These are phyloP conservation scores for Talaromyces stipitatus DNA, from an alignment of 495 filamentous ascomycete species.

Conservation along the genomic window DNA sequence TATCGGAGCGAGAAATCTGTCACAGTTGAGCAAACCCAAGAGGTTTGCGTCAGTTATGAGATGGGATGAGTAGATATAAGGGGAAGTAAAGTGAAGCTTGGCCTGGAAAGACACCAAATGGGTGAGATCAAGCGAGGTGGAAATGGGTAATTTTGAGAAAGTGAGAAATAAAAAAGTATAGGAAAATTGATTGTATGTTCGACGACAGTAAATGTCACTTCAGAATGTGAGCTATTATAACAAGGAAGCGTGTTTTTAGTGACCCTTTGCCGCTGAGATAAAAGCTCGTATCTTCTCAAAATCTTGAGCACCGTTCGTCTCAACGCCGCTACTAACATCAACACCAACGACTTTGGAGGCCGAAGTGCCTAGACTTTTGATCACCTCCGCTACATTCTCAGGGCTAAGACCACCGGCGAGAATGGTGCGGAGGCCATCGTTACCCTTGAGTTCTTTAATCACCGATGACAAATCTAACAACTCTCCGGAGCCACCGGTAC, in stretches of 20 bases:
- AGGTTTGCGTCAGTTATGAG: background rate
- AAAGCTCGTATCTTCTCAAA: slow-evolving; percentile 77
- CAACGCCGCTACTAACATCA: slow-evolving; percentile 91
- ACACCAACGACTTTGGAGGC: slow-evolving; percentile 64
- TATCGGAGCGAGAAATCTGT: background rate
- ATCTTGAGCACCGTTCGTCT: slow-evolving; percentile 74
- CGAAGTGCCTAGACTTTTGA: slow-evolving; percentile 49
- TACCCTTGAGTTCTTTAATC: slow-evolving; percentile 49
- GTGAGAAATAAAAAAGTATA: background rate
- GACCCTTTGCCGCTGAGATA: slow-evolving; percentile 60
- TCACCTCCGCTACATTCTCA: slow-evolving; percentile 59
- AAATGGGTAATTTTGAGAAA: background rate
- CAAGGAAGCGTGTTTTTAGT: slow-evolving; percentile 1
- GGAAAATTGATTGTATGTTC: background rate
- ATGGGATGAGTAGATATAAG: background rate
- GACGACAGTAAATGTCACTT: background rate
- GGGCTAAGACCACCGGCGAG: slow-evolving; percentile 78
- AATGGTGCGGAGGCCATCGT: slow-evolving; percentile 59
- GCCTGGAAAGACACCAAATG: background rate
- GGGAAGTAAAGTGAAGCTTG: background rate
- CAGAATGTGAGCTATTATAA: background rate
- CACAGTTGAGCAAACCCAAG: background rate
- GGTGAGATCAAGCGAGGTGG: background rate
- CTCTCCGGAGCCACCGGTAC: slow-evolving; percentile 72
- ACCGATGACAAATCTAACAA: slow-evolving; percentile 60